Percentiles rank a stretch among this genome's conserved stretches.
These are phyloP conservation scores for Aegilops longissima DNA, from an alignment of 176 grass and related monocot genomes.

Conservation along the genomic window DNA sequence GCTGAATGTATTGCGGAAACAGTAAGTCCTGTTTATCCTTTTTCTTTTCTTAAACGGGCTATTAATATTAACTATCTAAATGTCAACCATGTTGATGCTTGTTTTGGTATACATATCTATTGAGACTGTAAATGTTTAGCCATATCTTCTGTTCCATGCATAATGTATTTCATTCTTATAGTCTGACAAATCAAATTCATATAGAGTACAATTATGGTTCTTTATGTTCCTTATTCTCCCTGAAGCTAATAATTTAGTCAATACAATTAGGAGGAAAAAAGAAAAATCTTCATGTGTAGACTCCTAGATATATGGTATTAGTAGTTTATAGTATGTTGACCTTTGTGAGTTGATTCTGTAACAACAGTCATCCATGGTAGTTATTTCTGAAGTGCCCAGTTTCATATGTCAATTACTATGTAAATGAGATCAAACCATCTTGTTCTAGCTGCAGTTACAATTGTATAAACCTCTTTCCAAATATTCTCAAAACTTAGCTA, in stretches of 20 bases:
- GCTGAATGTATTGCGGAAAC: conserved; percentile 81
- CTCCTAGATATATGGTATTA: conserved; percentile 2
- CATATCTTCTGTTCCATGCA: conserved; percentile 14
- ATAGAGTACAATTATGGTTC: neutral
- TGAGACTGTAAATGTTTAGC: conserved; percentile 12
- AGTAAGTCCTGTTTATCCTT: conserved; percentile 58
- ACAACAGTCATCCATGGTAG: neutral
- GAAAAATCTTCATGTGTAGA: neutral
- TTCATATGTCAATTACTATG: neutral
- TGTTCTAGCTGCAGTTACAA: conserved; percentile 5
- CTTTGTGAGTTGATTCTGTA: neutral
- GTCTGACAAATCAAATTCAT: neutral
- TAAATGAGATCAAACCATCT: conserved; percentile 14
- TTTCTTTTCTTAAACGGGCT: neutral
- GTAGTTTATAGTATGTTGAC: neutral
- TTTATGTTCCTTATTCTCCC: neutral
- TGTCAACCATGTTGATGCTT: neutral
- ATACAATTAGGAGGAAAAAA: neutral
- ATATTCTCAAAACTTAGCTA: conserved; percentile 19
- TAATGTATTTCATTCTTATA: conserved; percentile 38
- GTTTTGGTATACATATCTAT: neutral
- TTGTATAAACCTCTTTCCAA: neutral
- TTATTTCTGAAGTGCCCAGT: neutral
- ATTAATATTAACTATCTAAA: neutral
- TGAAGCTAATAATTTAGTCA: neutral